Base-by-base conservation (phyloP, 2,329 filamentous ascomycete genomes). In the Arachnopeziza araneosa region DNA sequence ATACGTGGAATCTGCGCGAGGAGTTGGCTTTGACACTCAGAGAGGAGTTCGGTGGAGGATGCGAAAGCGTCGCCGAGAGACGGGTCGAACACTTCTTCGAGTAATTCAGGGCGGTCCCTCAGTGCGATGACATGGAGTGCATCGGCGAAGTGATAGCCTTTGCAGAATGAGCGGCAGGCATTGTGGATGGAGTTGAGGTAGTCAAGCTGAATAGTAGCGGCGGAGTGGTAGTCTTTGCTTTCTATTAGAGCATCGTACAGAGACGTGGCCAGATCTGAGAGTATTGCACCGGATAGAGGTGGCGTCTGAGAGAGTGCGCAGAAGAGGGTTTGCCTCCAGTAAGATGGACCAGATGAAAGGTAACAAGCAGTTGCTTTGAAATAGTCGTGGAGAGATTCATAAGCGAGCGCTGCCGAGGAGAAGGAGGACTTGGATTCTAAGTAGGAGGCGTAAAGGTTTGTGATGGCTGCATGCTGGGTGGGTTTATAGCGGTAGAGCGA, bases 251-350 rank as follows among this genome's bases (percentile, higher is more conserved):
- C 88, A 57, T 93, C 90, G 1, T 89, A 89, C 4, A 99, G 84
- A 0, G 83, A 82, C 0, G 77, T 79, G n/a, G 91, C 91, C 21
- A 97, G 83, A 44, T 85, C 82, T 2, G 74, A 70, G 36, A 96
- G 78, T 17, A 89, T 83, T 0, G 80, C 77, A 0, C 79, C 68
- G 0, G 85, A 79, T 3, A 92, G 74, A 0, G 87, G 81, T 0
- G 88, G 83, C 1, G 73, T 69, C 64, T 86, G 84, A 59, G 90
- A 83, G 58, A 86, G 84, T 5, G 93, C 93, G 53, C 85, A 85
- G 67, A 89, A 91, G 54, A 99, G 84, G 24, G 91, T 91, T 74
- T 99, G 93, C 56, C 90, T 91, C 95, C 95, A 99, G 75, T 90
- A 84, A 3, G 79, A 74, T 1, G 82, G 83, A 49, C 91, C 90